These are phyloP conservation scores for Yamadazyma atmosphaerica DNA, from an alignment of 1,139 yeast species.

Conservation along the genomic window DNA sequence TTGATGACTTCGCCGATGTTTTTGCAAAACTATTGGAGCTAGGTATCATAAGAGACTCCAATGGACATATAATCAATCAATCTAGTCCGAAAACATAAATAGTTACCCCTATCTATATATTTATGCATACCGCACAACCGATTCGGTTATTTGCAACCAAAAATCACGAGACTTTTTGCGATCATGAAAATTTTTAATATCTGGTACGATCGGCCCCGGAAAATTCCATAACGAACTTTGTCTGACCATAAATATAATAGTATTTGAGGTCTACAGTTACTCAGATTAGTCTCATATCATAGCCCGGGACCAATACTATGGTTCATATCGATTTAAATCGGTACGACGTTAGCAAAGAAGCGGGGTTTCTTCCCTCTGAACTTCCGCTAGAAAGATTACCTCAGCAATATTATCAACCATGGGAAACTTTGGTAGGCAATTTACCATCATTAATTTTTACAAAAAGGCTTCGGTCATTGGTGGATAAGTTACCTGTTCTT, in stretches of 20 bases:
- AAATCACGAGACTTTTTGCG: background rate
- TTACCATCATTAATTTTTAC: conserved; percentile 76
- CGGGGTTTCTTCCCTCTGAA: conserved; percentile 78
- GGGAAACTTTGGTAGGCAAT: conserved; percentile 71
- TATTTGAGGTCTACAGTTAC: background rate
- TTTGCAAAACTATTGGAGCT: conserved; percentile 59
- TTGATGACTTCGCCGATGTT: conserved; percentile 51
- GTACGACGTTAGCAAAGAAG: conserved; percentile 65
- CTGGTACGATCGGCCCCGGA: no score
- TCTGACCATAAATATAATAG: no score
- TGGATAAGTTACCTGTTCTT: conserved; percentile 62
- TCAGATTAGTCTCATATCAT: background rate
- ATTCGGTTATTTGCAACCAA: background rate
- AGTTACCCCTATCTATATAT: no score
- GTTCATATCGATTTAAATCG: conserved; percentile 41
- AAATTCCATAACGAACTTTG: no score
- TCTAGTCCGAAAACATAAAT: no score
- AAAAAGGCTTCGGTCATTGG: conserved; percentile 54
- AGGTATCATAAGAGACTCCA: conserved; percentile 36
- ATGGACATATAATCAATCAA: no score
- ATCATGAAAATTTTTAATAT: conserved; percentile 1
- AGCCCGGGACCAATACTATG: background rate
- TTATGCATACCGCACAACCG: no score
- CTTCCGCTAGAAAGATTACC: conserved; percentile 65
- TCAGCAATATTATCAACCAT: conserved; percentile 62